Evolutionary conservation across 352 stramenopile genomes (phyloP), one percentile per base, ranked within the genome.

Genomic region (Halophytophthora polymorphica): DNA sequence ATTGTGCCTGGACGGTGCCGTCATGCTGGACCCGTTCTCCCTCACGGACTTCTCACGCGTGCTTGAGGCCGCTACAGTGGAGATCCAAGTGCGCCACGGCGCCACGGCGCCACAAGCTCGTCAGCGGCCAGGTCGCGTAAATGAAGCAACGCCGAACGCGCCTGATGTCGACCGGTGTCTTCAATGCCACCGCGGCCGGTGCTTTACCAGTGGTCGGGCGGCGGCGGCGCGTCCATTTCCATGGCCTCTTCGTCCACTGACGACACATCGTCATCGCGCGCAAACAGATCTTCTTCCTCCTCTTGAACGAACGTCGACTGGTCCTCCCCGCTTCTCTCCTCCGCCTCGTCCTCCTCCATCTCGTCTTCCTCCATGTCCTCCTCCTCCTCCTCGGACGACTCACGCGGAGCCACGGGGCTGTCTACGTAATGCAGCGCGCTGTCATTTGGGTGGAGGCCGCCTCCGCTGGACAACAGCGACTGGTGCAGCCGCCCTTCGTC

Each of bases 11-110:
- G 60, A 68, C 12, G 62, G 58, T 6, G 50, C 48, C 8, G 8
- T 66, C 1, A 73, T 88, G 61, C 64, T 88, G 31, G 77, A 88
- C 43, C 77, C 77, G 13, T 76, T 86, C 34, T 85, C 73, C 13
- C 59, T 85, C 37, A 88, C 73, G 3, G 77, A 88, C 55, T 88
- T 88, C 56, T 54, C 67, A 2, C 48, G 45, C 8, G 61, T 83
- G 13, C 53, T 77, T 35, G 52, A 56, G 1, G 64, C 71, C 1
- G 50, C 45, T 23, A 52, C 55, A 22, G 69, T 85, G 45, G 56
- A 75, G 14, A 68, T 87, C 39, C 53, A 66, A 50, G 76, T 85
- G 46, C 69, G 65, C 2, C 53, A 58, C 17, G 38, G n/a, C n/a
- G n/a, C n/a, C n/a, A 22, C 25, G 8, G 25, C 25, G 25, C 25